A percentile compares a stretch with the other conserved stretches of the same genome.
phyloP scores from a whole-genome alignment of 768 basidiomycete species.

The Leucocoprinus birnbaumii region DNA sequence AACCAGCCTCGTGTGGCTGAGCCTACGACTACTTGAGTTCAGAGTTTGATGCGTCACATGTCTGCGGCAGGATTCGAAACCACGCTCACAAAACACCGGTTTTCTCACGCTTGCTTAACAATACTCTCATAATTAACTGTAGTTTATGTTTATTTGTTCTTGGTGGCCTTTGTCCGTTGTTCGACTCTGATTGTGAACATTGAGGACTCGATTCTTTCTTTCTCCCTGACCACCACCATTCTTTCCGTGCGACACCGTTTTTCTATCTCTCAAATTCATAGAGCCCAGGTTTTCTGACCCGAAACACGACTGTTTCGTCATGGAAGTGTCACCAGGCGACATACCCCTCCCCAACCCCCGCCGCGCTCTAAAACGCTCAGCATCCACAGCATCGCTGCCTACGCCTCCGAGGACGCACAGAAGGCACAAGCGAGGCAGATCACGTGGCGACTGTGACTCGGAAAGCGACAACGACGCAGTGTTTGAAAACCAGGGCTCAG shows the following conservation, averaged over 20 bases:
- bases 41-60: too few species aligned
- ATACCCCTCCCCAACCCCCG: slow-evolving; percentile 23
- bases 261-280: not conserved
- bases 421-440: slow-evolving; percentile 42
- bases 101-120: too few species aligned
- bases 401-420: slow-evolving; percentile 63
- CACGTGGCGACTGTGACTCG: slow-evolving; percentile 42
- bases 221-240: slow-evolving; percentile 6
- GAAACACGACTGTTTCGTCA: slow-evolving; percentile 5
- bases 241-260: not conserved
- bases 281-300: not conserved
- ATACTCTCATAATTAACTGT: too few species aligned
- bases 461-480: slow-evolving; percentile 37
- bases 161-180: slow-evolving; percentile 10
- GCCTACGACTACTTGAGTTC: too few species aligned
- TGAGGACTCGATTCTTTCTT: not conserved
- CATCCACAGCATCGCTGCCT: slow-evolving; percentile 62
- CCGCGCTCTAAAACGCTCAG: slow-evolving; percentile 56
- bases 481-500: slow-evolving; percentile 1
- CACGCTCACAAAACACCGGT: too few species aligned
- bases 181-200: slow-evolving; percentile 1
- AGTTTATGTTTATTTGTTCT: slow-evolving; percentile 6
- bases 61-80: too few species aligned
- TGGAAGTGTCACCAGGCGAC: slow-evolving; percentile 13
- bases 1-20: too few species aligned